Conservation (phyloP, 495 filamentous ascomycete species). For the Neurospora terricola region DNA sequence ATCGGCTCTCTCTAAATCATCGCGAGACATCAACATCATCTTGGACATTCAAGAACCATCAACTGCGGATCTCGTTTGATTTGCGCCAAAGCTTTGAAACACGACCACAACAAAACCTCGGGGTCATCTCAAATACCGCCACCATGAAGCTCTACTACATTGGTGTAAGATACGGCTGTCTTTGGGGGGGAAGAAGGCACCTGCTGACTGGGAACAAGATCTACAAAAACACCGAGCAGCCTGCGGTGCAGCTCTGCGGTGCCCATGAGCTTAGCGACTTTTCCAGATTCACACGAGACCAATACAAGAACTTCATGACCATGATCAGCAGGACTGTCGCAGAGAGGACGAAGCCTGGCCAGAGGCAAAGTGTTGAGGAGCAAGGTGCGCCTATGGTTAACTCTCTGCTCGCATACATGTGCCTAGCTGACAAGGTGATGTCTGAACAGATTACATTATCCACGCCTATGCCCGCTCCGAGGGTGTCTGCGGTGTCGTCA, state of each 20-base stretch:
- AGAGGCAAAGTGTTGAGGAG: conserved; percentile 86
- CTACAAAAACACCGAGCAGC: conserved; percentile 39
- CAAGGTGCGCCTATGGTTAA: conserved; percentile 43
- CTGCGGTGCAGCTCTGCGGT: conserved; percentile 68
- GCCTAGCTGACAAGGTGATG: background rate
- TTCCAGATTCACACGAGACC: conserved; percentile 66
- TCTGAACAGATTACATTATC: conserved; percentile 57
- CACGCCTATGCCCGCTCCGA: conserved; percentile 85
- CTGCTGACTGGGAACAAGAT: conserved; percentile 12
- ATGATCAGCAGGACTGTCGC: conserved; percentile 62
- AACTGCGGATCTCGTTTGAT: background rate
- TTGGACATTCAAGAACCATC: background rate
- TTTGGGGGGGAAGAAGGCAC: background rate
- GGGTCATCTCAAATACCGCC: conserved; percentile 13
- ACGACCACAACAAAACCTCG: background rate
- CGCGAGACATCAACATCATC: background rate
- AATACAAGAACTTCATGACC: conserved; percentile 59
- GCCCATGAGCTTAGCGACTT: conserved; percentile 75
- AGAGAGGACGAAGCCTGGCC: conserved; percentile 73
- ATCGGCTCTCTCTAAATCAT: background rate
- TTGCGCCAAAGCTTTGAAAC: background rate
- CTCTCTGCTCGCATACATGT: background rate
- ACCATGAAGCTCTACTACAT: conserved; percentile 79
- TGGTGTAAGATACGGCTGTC: conserved; percentile 3
- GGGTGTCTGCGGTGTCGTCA: conserved; percentile 80